Percentiles rank a stretch among this genome's conserved stretches.
phyloP scores from a whole-genome alignment of 331 rosid species.

The Prunus yedoensis region DNA sequence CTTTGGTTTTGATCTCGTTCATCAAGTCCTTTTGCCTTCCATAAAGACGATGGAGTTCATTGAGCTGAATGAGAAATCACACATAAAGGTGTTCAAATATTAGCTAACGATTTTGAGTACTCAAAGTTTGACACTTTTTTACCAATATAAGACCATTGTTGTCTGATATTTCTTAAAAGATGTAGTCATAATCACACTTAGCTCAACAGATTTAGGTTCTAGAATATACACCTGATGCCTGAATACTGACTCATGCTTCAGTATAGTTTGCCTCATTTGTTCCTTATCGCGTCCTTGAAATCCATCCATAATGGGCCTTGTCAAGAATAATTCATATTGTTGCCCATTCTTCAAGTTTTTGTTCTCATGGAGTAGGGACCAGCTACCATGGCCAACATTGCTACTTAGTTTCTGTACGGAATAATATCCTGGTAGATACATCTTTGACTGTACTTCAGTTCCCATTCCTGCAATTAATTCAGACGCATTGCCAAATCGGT shows the following conservation, averaged over 20 bases:
- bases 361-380: constrained; percentile 33
- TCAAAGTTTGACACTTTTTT: not conserved
- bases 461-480: constrained; percentile 45
- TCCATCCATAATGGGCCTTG: constrained; percentile 19
- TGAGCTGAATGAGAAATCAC: constrained; percentile 34
- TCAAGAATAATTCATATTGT: constrained; percentile 24
- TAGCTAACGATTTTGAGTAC: not conserved
- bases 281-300: constrained; percentile 34
- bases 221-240: constrained; percentile 41
- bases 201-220: not conserved
- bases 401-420: constrained; percentile 34
- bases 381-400: constrained; percentile 27
- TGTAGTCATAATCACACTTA: not conserved
- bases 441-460: constrained; percentile 45
- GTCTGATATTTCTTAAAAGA: not conserved
- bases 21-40: constrained; percentile 46
- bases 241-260: constrained; percentile 49
- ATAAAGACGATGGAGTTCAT: constrained; percentile 47
- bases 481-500: not conserved
- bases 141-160: not conserved
- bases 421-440: constrained; percentile 41
- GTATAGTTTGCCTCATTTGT: constrained; percentile 37
- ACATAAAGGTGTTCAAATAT: not conserved
- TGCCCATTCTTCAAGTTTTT: not conserved
- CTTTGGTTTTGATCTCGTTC: constrained; percentile 32